A percentile compares a stretch with the other conserved stretches of the same genome.
Evolutionary conservation across 2,329 filamentous ascomycete species (phyloP).

Genomic region (Pestalotiopsis sp.): DNA sequence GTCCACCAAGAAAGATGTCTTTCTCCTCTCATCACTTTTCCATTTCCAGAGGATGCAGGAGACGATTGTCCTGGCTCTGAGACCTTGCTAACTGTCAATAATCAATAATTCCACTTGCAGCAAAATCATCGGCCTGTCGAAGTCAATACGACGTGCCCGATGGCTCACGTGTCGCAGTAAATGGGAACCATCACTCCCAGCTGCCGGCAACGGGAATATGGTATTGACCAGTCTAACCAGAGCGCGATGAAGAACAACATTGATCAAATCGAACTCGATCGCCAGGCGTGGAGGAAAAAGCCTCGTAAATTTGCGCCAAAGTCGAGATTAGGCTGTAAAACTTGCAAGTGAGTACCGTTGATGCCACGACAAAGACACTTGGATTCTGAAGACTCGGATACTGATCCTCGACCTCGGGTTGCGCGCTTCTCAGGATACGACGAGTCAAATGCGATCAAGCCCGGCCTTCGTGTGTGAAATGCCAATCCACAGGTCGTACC

Average conservation of each 20-base stretch:
- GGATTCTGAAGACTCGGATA: conserved; percentile 14
- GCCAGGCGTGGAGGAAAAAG: conserved; percentile 38
- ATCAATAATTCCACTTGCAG: no score
- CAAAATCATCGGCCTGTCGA: not conserved
- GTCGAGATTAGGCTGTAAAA: conserved; percentile 41
- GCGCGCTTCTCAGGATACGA: conserved; percentile 31
- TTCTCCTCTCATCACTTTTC: not conserved
- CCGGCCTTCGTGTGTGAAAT: conserved; percentile 37
- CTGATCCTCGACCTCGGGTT: conserved; percentile 15
- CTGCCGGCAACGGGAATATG: not conserved
- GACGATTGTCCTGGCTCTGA: no score
- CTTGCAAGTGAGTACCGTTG: conserved; percentile 38
- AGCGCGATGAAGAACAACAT: not conserved
- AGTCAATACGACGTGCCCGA: not conserved
- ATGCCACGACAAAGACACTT: conserved; percentile 9
- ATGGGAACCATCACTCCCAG: not conserved
- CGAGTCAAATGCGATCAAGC: conserved; percentile 39
- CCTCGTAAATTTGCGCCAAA: conserved; percentile 41
- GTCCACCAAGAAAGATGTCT: not conserved
- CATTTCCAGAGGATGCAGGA: no score
- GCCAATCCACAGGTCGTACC: conserved; percentile 37
- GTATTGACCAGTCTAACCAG: not conserved
- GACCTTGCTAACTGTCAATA: no score
- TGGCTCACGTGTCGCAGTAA: not conserved
- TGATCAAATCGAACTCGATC: conserved; percentile 23